phyloP scores from a whole-genome alignment of 2,329 filamentous ascomycete species.

The Colletotrichum sp. region DNA sequence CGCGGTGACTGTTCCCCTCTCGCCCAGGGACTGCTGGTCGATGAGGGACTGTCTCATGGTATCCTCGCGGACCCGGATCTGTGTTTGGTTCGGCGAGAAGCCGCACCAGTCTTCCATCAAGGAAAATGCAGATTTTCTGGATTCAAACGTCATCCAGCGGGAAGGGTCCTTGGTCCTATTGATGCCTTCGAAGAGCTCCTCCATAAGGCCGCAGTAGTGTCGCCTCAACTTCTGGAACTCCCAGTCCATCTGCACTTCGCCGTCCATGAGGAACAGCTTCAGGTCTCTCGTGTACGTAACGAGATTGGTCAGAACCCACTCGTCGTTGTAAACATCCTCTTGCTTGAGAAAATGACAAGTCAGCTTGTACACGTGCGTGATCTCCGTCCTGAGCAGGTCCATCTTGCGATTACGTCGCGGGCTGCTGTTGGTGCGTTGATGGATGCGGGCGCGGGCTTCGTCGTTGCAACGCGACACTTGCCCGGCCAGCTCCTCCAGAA shows the following conservation, averaged over 20 bases:
- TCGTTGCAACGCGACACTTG: conserved; percentile 87
- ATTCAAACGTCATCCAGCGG: conserved; percentile 97
- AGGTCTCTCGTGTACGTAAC: conserved; percentile 90
- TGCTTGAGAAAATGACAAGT: conserved; percentile 88
- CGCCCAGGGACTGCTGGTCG: conserved; percentile 76
- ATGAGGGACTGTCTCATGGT: conserved; percentile 86
- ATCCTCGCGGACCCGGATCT: conserved; percentile 82
- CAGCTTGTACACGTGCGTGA: conserved; percentile 94
- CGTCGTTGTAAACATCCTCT: conserved; percentile 79
- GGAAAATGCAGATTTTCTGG: conserved; percentile 91
- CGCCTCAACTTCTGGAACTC: conserved; percentile 90
- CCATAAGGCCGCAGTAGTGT: conserved; percentile 93
- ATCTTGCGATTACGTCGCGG: conserved; percentile 82
- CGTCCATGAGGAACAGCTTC: conserved; percentile 92
- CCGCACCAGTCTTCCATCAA: conserved; percentile 99
- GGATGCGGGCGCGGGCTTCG: conserved; percentile 84
- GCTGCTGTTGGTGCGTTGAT: conserved; percentile 84
- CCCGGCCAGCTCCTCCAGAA: conserved; percentile 88
- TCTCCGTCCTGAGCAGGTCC: conserved; percentile 87
- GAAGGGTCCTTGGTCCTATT: conserved; percentile 84
- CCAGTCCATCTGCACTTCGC: conserved; percentile 93
- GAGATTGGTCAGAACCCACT: conserved; percentile 89
- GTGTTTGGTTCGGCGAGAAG: conserved; percentile 87
- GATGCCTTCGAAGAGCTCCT: conserved; percentile 90
- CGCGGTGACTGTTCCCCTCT: conserved; percentile 79